Base-by-base conservation (phyloP, 306 rosid species). In the Boehmeria nivea region DNA sequence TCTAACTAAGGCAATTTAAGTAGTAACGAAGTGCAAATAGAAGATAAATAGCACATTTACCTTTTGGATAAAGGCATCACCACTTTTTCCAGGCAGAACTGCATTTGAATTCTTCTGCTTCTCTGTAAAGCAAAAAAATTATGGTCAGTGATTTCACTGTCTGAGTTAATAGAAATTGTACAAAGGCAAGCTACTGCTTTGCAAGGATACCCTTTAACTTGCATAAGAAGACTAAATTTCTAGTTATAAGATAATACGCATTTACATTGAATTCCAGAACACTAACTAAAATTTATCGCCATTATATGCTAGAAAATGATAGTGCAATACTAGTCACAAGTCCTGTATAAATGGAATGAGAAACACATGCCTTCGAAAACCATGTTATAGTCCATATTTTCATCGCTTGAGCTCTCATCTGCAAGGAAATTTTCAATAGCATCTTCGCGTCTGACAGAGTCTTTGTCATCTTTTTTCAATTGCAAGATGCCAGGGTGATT, bases 401-500 rank as follows among this genome's bases (percentile, higher is more conserved):
- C 99, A 4, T 91, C 99, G 61, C 99, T 91, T 38, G 95, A 87
- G 79, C 88, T 80, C 74, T 78, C 95, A 65, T 87, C 96, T 46
- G 86, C 94, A 45, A 87, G 91, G 69, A 91, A 78, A 82, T 82
- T 87, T 64, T 91, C 98, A 51, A 90, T 78, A 42, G 83, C 82
- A 51, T 74, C 98, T 64, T 82, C 98, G 31, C 81, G 82, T 62
- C 80, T 82, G 36, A 60, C 81, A 33, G 71, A 71, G 51, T 70
- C 81, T 72, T 70, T 90, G 39, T 75, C 87, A 53, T 90, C 95
- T 81, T 87, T 91, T 60, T 77, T 80, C 69, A 91, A 61, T 76
- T 91, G 99, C 89, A 91, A 79, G 67, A 91, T 91, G 67, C 99
- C 96, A 19, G 99, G 99, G 76, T 91, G 99, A 65, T 91, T 91